phyloP scores from a whole-genome alignment of 768 basidiomycete genomes.

The Sporobolomyces phaffii region DNA sequence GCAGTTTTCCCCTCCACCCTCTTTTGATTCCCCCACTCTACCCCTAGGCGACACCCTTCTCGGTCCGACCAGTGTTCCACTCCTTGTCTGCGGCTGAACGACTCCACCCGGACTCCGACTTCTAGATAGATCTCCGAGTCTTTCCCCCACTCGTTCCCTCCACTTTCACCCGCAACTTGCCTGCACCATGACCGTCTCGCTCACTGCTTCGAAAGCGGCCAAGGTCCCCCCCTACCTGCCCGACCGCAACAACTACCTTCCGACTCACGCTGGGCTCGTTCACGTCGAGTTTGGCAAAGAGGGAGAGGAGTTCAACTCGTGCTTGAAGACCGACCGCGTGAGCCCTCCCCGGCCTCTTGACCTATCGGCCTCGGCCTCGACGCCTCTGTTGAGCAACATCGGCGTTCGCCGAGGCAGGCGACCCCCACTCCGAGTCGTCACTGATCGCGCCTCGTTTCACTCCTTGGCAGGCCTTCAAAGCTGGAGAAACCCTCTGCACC shows the following conservation, averaged over 20 bases:
- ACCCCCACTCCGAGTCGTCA: not conserved
- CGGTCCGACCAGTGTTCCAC: no score
- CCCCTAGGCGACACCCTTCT: no score
- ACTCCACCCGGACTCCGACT: no score
- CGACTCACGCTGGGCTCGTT: slow-evolving; percentile 26
- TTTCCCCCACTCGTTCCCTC: not conserved
- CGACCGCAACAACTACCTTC: slow-evolving; percentile 18
- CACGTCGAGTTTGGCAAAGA: slow-evolving; percentile 29
- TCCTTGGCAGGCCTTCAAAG: slow-evolving; percentile 10
- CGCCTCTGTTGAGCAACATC: no score
- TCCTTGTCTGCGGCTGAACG: no score
- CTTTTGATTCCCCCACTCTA: not conserved
- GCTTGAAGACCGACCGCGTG: slow-evolving; percentile 31
- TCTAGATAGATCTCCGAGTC: not conserved
- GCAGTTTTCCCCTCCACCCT: not conserved
- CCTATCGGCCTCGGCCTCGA: no score
- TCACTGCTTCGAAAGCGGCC: not conserved
- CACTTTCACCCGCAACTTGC: not conserved
- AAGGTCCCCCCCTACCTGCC: slow-evolving; percentile 33
- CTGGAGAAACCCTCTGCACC: slow-evolving; percentile 22
- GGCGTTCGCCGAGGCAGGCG: no score
- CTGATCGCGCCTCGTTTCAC: not conserved
- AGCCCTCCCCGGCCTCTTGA: not conserved
- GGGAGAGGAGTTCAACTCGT: slow-evolving; percentile 34
- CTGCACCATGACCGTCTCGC: not conserved